Base-by-base conservation (phyloP, 164 flowering plant genomes). In the Paratinospora sagittata region DNA sequence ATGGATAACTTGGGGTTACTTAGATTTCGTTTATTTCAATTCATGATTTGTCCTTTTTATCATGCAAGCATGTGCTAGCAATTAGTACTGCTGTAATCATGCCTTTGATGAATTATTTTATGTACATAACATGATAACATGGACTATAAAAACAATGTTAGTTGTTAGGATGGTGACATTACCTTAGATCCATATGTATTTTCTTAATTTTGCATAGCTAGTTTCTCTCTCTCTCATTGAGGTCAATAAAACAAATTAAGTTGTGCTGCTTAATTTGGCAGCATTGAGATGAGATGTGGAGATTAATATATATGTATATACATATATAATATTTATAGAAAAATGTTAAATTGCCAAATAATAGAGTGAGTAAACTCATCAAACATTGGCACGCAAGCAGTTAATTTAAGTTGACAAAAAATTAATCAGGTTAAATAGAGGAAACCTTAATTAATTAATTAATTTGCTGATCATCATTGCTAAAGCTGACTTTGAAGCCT, bases 21-120 rank as follows among this genome's bases (percentile, higher is more conserved):
- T 52, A 52, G 58, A 49, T 16, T 52, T 52, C 58, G 19, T 52
- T 52, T n/a, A n/a, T n/a, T n/a, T n/a, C n/a, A n/a, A n/a, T 52
- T 52, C 58, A 52, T 52, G 19, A 19, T 19, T 52, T 52, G 21
- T n/a, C n/a, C 63, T 67, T 39, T n/a, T 65, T 74, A 61, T 57
- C 81, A 79, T 73, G 78, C 76, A 72, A 55, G 63, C 81, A 79
- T 79, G 81, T 79, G 78, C 65, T 37, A 7, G 72, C 72, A 47
- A 69, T 75, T 79, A 73, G 66, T 66, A 65, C 63, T n/a, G n/a
- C n/a, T 67, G 71, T 60, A 75, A 75, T 78, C 39, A 78, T 78
- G 62, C 2, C 70, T 65, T 55, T 17, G 3, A 17, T 61, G 69
- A 69, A 73, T 72, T 65, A 68, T 63, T 41, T 39, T 1, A 52